A percentile compares a stretch with the other conserved stretches of the same genome.
phyloP scores from a whole-genome alignment of 371 early-diverging fungal genomes.

The Rhizopus sp. region DNA sequence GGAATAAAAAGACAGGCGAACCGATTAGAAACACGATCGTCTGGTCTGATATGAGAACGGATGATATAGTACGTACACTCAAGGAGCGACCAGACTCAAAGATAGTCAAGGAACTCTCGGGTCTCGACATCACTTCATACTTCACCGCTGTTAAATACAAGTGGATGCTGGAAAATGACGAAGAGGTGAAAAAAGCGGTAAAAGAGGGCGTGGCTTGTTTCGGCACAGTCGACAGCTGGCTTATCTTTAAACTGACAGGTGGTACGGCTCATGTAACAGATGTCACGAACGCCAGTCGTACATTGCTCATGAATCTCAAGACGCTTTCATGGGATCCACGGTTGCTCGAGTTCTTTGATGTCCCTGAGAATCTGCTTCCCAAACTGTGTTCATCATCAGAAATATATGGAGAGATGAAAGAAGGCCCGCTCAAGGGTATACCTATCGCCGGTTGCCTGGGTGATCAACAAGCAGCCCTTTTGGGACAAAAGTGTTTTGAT shows the following conservation, averaged over 20 bases:
- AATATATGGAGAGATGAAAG: slow-evolving; percentile 70
- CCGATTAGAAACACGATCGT: slow-evolving; percentile 91
- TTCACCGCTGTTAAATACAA: slow-evolving; percentile 91
- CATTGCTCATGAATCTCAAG: slow-evolving; percentile 91
- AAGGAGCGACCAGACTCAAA: slow-evolving; percentile 43
- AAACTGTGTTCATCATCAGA: slow-evolving; percentile 85
- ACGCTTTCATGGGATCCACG: slow-evolving; percentile 76
- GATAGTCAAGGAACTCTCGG: slow-evolving; percentile 64
- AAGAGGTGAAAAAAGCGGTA: slow-evolving; percentile 59
- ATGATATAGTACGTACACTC: slow-evolving; percentile 69
- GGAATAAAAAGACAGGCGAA: slow-evolving; percentile 84
- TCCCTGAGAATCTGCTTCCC: slow-evolving; percentile 59
- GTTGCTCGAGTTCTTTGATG: slow-evolving; percentile 40
- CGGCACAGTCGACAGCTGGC: slow-evolving; percentile 95
- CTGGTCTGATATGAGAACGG: slow-evolving; percentile 92
- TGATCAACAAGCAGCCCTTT: slow-evolving; percentile 96
- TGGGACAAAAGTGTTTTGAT: slow-evolving; percentile 91
- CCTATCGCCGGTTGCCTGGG: slow-evolving; percentile 89
- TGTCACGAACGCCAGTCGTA: slow-evolving; percentile 94
- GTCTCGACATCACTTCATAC: slow-evolving; percentile 93
- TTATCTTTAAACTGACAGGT: slow-evolving; percentile 77
- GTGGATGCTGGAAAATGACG: slow-evolving; percentile 89
- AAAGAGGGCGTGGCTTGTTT: slow-evolving; percentile 54
- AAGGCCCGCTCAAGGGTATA: slow-evolving; percentile 64
- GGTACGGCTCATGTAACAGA: slow-evolving; percentile 87